A percentile compares a stretch with the other conserved stretches of the same genome.
Conservation (phyloP, 1,139 yeast species). For the Casaregolazyma lundiana region DNA sequence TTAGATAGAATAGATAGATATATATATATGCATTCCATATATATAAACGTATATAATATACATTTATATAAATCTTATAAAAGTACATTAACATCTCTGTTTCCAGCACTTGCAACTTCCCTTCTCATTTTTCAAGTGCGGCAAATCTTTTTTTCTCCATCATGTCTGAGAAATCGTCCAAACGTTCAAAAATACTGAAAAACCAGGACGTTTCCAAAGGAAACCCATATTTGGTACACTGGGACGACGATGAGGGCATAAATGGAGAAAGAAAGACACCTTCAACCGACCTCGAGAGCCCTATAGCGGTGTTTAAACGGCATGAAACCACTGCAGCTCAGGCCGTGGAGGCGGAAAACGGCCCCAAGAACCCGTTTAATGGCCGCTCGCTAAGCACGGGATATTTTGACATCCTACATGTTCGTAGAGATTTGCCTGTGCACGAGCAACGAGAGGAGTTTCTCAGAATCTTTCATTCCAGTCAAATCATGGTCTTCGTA, state of each 20-base stretch:
- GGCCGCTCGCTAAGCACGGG: constrained; percentile 56
- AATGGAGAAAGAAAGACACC: constrained; percentile 5
- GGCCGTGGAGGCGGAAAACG: constrained; percentile 62
- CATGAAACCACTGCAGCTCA: constrained; percentile 71
- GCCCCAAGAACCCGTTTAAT: constrained; percentile 70
- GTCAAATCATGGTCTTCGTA: constrained; percentile 95
- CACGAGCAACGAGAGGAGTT: constrained; percentile 92
- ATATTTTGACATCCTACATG: constrained; percentile 71
- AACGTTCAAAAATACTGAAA: constrained; percentile 15
- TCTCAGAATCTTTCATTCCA: constrained; percentile 69
- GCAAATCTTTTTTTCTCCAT: constrained; percentile 5
- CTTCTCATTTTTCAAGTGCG: neutral
- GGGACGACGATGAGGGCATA: constrained; percentile 17
- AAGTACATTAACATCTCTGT: neutral
- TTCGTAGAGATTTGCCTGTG: constrained; percentile 85
- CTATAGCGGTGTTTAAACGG: constrained; percentile 26
- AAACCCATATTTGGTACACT: constrained; percentile 32
- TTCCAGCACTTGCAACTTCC: neutral
- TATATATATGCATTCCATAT: neutral
- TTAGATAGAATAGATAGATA: neutral
- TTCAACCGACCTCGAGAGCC: neutral
- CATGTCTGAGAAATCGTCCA: constrained; percentile 11
- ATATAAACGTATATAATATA: neutral
- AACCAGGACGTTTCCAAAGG: constrained; percentile 13
- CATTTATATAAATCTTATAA: too few species aligned